phyloP scores from a whole-genome alignment of 805 yeast species.

The Candida germanica region DNA sequence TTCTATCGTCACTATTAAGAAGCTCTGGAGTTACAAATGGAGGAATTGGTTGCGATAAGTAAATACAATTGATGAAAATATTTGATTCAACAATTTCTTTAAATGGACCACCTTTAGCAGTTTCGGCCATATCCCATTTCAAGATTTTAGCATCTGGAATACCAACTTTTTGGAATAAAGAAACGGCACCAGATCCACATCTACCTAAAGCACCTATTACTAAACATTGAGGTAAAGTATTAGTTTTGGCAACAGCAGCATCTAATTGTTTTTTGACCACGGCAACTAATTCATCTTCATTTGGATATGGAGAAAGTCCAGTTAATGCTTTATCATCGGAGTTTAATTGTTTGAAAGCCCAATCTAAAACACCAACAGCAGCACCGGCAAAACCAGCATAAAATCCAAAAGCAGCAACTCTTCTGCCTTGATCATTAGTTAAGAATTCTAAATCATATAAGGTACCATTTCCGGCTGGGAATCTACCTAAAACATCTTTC shows the following conservation, averaged over 20 bases:
- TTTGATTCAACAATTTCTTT: slow-evolving; percentile 84
- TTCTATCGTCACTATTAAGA: slow-evolving; percentile 67
- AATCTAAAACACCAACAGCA: slow-evolving; percentile 89
- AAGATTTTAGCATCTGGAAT: slow-evolving; percentile 78
- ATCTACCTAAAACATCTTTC: slow-evolving; percentile 85
- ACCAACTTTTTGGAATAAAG: slow-evolving; percentile 77
- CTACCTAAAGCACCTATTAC: slow-evolving; percentile 98
- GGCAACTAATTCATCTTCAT: slow-evolving; percentile 64
- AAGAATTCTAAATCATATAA: slow-evolving; percentile 93
- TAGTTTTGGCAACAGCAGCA: slow-evolving; percentile 54
- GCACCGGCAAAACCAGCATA: slow-evolving; percentile 99
- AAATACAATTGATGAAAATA: slow-evolving; percentile 93
- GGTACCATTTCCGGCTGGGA: slow-evolving; percentile 87
- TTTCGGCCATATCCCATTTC: slow-evolving; percentile 97
- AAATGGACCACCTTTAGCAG: slow-evolving; percentile 97
- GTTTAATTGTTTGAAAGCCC: slow-evolving; percentile 88
- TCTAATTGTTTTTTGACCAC: slow-evolving; percentile 62
- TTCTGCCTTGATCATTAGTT: slow-evolving; percentile 91
- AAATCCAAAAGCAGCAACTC: slow-evolving; percentile 99
- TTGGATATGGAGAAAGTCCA: slow-evolving; percentile 78
- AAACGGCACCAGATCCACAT: slow-evolving; percentile 97
- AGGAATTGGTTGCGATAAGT: slow-evolving; percentile 87
- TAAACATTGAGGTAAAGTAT: slow-evolving; percentile 70
- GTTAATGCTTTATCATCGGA: slow-evolving; percentile 66
- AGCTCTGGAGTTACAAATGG: slow-evolving; percentile 77